Evolutionary conservation across 345 rosid species (phyloP).

Genomic region (Turnera subulata): DNA sequence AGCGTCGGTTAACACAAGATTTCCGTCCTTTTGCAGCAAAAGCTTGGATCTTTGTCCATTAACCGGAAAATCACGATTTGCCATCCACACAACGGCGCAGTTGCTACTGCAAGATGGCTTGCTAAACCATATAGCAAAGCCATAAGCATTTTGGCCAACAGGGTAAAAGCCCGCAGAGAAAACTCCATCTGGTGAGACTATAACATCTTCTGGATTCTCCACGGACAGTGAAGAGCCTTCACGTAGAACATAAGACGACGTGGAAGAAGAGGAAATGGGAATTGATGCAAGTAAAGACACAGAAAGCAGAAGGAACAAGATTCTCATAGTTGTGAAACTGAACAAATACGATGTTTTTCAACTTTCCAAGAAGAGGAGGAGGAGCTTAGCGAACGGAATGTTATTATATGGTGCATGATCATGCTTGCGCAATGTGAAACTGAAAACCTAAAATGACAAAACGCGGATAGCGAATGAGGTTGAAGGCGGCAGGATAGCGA

Average conservation of each 20-base stretch:
- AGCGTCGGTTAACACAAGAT: slow-evolving; percentile 26
- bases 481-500: too few relatives aligned
- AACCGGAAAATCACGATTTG: slow-evolving; percentile 28
- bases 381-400: too few relatives aligned
- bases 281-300: not conserved
- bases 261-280: not conserved
- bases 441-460: too few relatives aligned
- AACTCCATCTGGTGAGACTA: not conserved
- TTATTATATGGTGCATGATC: too few relatives aligned
- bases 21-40: slow-evolving; percentile 4
- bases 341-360: too few relatives aligned
- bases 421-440: too few relatives aligned
- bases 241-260: not conserved
- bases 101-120: not conserved
- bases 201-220: not conserved
- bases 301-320: not conserved
- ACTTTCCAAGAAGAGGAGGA: too few relatives aligned
- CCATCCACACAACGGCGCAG: slow-evolving; percentile 32
- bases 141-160: slow-evolving; percentile 8
- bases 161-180: slow-evolving; percentile 9
- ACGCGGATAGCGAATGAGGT: too few relatives aligned
- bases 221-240: slow-evolving; percentile 1
- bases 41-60: slow-evolving; percentile 29
- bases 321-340: too few relatives aligned
- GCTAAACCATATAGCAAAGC: slow-evolving; percentile 7